These are phyloP conservation scores for Oryza longistaminata DNA, from an alignment of 176 grass and related monocot genomes.

Conservation along the genomic window DNA sequence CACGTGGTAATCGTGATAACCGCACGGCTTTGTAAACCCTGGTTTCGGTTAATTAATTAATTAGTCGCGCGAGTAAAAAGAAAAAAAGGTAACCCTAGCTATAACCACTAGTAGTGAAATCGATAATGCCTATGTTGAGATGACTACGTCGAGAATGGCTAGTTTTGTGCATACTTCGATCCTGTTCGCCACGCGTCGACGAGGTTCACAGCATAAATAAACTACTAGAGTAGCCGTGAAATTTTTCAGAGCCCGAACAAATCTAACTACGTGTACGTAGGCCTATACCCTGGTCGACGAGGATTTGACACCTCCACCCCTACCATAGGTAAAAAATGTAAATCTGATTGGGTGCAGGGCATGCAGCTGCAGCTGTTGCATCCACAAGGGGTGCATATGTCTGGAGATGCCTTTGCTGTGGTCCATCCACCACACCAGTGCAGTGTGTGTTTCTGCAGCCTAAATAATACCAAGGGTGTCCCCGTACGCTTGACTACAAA, in stretches of 20 bases:
- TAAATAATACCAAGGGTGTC: slow-evolving; percentile 29
- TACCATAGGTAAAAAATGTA: not conserved
- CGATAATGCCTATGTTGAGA: not conserved
- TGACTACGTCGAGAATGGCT: not conserved
- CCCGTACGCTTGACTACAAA: slow-evolving; percentile 11
- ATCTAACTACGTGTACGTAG: no score
- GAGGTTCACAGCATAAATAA: no score
- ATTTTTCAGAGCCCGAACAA: no score
- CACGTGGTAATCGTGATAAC: no score
- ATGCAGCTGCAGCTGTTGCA: not conserved
- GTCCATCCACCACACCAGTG: slow-evolving; percentile 42
- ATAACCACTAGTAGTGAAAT: no score
- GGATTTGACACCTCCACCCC: no score
- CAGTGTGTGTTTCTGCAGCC: not conserved
- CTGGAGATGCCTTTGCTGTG: slow-evolving; percentile 20
- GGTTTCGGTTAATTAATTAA: no score
- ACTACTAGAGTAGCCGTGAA: no score
- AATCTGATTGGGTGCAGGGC: not conserved
- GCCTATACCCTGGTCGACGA: no score
- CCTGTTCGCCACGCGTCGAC: no score
- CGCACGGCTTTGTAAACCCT: no score
- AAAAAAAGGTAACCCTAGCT: not conserved
- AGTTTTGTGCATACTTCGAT: no score
- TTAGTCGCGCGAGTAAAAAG: not conserved
- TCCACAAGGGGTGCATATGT: slow-evolving; percentile 17